phyloP scores from a whole-genome alignment of 2,329 filamentous ascomycete species.

The Pseudodiploospora longispora region DNA sequence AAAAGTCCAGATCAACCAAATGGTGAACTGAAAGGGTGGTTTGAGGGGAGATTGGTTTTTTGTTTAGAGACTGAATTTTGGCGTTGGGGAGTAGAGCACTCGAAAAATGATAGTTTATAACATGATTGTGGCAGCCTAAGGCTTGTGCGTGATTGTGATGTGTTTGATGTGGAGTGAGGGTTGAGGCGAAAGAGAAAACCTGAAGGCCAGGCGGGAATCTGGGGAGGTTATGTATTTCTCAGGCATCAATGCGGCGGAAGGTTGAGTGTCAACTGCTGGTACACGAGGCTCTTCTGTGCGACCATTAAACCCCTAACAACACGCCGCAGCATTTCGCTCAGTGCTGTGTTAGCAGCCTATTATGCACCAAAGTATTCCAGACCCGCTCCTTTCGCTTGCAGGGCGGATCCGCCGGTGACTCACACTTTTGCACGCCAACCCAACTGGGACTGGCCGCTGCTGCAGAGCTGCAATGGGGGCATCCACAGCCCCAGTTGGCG shows the following conservation, averaged over 20 bases:
- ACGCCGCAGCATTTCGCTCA: neutral
- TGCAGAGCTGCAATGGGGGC: neutral
- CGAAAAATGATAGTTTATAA: conserved; percentile 43
- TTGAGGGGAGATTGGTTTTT: conserved; percentile 39
- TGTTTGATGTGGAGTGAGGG: conserved; percentile 28
- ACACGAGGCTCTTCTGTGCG: conserved; percentile 2
- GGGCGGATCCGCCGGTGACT: conserved; percentile 23
- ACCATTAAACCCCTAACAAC: conserved; percentile 1
- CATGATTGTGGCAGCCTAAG: conserved; percentile 44
- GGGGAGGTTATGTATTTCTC: conserved; percentile 36
- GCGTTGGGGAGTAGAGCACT: conserved; percentile 30
- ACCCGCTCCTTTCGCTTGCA: neutral
- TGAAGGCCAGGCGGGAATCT: conserved; percentile 14
- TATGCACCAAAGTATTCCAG: neutral
- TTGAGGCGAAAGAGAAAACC: conserved; percentile 20
- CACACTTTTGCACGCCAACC: conserved; percentile 24
- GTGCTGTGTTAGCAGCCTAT: conserved; percentile 1
- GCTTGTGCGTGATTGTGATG: conserved; percentile 19
- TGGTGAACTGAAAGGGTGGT: conserved; percentile 39
- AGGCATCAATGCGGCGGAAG: conserved; percentile 31
- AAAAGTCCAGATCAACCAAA: conserved; percentile 62
- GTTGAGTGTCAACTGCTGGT: conserved; percentile 10
- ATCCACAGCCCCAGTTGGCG: conserved; percentile 8
- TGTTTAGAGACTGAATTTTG: conserved; percentile 45
- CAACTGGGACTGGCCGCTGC: conserved; percentile 19